phyloP scores from a whole-genome alignment of 2,329 filamentous ascomycete species.

The Harringtonia lauricola region DNA sequence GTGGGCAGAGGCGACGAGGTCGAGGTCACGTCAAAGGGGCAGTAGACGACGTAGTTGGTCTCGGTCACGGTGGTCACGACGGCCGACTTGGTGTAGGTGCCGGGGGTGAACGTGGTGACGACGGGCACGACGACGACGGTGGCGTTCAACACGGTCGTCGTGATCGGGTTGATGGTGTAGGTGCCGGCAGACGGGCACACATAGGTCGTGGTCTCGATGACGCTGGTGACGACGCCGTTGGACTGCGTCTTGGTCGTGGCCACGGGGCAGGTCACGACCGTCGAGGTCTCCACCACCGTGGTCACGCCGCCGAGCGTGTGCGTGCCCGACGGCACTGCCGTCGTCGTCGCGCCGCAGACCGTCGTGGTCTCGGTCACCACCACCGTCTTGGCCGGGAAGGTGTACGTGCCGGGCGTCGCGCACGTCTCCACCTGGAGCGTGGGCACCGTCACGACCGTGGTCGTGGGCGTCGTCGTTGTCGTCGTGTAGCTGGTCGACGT shows the following conservation, averaged over 20 bases:
- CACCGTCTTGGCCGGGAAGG: constrained; percentile 61
- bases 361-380: constrained; percentile 57
- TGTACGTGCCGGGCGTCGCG: constrained; percentile 62
- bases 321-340: constrained; percentile 49
- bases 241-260: constrained; percentile 50
- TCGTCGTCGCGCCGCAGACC: constrained; percentile 52
- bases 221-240: constrained; percentile 50
- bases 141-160: constrained; percentile 38
- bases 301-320: constrained; percentile 64
- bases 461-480: constrained; percentile 7
- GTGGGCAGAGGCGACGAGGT: constrained; percentile 14
- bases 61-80: constrained; percentile 57
- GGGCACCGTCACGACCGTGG: constrained; percentile 26
- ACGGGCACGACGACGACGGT: constrained; percentile 53
- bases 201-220: constrained; percentile 59
- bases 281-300: constrained; percentile 54
- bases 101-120: constrained; percentile 52
- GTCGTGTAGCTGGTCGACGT: constrained; percentile 1
- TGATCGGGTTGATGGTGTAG: constrained; percentile 62
- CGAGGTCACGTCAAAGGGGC: constrained; percentile 48
- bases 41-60: constrained; percentile 58
- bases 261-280: constrained; percentile 60
- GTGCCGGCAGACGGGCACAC: constrained; percentile 46
- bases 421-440: constrained; percentile 42
- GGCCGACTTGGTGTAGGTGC: constrained; percentile 62